phyloP scores from a whole-genome alignment of 1,284 basidiomycete genomes.

The Ganoderma sinense region DNA sequence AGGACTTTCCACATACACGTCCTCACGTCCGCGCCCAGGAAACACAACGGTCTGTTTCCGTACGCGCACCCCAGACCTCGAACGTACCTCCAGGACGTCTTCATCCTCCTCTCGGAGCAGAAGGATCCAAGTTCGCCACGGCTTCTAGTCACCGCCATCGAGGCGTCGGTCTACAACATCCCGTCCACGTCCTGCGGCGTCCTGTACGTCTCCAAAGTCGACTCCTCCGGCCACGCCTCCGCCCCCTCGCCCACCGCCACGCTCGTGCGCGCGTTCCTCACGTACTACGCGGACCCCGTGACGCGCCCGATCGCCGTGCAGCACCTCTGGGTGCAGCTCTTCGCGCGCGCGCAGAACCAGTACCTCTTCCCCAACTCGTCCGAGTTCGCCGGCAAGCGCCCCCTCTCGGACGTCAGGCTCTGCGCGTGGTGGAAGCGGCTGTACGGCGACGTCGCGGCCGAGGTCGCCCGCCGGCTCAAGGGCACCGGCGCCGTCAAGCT shows the following conservation, averaged over 20 bases:
- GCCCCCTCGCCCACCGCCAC: constrained; percentile 69
- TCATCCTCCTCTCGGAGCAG: constrained; percentile 77
- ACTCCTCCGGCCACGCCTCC: constrained; percentile 84
- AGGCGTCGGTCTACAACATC: constrained; percentile 82
- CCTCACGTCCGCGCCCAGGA: constrained; percentile 76
- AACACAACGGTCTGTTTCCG: constrained; percentile 76
- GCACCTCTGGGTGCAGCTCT: constrained; percentile 85
- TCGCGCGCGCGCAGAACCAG: constrained; percentile 90
- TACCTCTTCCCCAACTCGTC: constrained; percentile 96
- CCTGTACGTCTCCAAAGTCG: constrained; percentile 94
- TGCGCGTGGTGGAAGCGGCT: constrained; percentile 94
- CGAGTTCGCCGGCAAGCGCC: constrained; percentile 76
- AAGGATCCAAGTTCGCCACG: constrained; percentile 51
- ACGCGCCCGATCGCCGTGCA: constrained; percentile 65
- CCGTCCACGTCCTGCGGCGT: constrained; percentile 76
- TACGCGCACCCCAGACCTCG: constrained; percentile 72
- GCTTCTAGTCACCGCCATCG: constrained; percentile 82
- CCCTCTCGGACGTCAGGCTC: constrained; percentile 81
- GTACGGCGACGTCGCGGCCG: constrained; percentile 62
- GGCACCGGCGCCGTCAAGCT: constrained; percentile 45
- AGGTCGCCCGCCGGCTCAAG: constrained; percentile 39
- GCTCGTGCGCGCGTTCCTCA: constrained; percentile 75
- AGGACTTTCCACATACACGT: constrained; percentile 79
- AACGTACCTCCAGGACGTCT: constrained; percentile 76
- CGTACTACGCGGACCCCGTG: constrained; percentile 72